A percentile compares a stretch with the other conserved stretches of the same genome.
phyloP scores from a whole-genome alignment of 257 asterid genomes.

The Solanum paucissectum region DNA sequence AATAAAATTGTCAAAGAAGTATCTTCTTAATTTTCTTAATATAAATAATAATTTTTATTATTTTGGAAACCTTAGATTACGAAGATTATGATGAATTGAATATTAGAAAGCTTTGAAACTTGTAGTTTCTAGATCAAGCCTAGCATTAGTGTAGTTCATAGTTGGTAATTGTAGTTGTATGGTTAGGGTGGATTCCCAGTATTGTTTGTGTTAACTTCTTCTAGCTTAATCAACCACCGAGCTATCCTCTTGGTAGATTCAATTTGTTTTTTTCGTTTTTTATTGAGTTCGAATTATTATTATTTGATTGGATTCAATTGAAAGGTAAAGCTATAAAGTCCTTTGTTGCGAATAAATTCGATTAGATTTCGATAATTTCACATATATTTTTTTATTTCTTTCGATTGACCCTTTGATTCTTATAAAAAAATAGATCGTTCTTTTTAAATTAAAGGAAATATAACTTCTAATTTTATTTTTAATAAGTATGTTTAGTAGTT shows the following conservation, averaged over 20 bases:
- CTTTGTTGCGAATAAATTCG: neutral
- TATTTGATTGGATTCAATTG: neutral
- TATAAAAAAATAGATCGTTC: too few relatives aligned
- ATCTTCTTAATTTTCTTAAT: too few relatives aligned
- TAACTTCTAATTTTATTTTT: neutral
- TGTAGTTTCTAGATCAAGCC: neutral
- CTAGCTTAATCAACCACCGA: neutral
- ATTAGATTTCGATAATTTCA: too few relatives aligned
- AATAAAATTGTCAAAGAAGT: rapidly evolving
- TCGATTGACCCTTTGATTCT: neutral
- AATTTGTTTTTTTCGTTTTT: neutral
- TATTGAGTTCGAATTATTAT: too few relatives aligned
- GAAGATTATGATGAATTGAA: neutral
- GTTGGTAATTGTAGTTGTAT: too few relatives aligned
- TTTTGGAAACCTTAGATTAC: neutral
- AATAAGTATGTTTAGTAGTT: neutral
- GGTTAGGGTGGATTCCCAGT: neutral
- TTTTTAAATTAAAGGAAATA: too few relatives aligned
- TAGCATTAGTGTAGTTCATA: neutral
- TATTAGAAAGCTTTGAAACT: neutral
- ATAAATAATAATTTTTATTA: too few relatives aligned
- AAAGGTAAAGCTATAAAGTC: too few relatives aligned
- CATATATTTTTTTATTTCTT: neutral
- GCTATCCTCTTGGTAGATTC: neutral
- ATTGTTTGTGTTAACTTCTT: too few relatives aligned